Evolutionary conservation across 1,139 yeast species (phyloP).

Genomic region (Suhomyces atakaporum): DNA sequence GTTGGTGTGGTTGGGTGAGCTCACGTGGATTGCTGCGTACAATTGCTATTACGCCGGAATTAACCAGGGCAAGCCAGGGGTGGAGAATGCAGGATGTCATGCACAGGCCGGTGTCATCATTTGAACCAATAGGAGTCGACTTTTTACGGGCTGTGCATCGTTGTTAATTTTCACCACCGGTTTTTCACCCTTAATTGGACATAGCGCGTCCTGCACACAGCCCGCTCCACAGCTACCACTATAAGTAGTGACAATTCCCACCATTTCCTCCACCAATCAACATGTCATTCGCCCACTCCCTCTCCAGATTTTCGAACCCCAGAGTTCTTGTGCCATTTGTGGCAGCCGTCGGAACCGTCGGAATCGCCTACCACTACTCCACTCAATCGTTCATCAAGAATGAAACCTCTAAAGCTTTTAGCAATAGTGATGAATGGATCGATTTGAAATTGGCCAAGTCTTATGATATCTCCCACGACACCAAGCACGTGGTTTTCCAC

Average conservation of each 20-base stretch:
- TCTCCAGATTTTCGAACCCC: conserved; percentile 26
- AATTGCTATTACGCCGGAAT: no score
- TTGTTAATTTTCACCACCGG: no score
- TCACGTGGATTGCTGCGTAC: not conserved
- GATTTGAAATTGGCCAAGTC: conserved; percentile 70
- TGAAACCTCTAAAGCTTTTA: conserved; percentile 58
- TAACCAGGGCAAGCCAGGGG: no score
- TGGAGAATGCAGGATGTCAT: not conserved
- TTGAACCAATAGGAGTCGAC: not conserved
- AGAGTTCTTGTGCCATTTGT: conserved; percentile 35
- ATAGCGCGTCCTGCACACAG: conserved; percentile 6
- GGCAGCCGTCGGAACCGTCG: conserved; percentile 53
- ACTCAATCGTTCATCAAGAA: conserved; percentile 36
- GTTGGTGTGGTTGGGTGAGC: not conserved
- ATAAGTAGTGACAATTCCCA: conserved; percentile 3
- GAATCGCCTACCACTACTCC: conserved; percentile 49
- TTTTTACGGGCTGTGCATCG: no score
- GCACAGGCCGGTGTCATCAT: not conserved
- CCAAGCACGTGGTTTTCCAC: conserved; percentile 70
- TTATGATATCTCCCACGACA: conserved; percentile 59
- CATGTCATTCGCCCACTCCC: conserved; percentile 22
- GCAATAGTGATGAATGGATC: conserved; percentile 76
- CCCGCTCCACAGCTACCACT: conserved; percentile 8
- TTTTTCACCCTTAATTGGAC: no score
- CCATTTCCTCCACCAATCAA: not conserved